These are phyloP conservation scores for Ambrosiella cleistominuta DNA, from an alignment of 2,329 filamentous ascomycete genomes.

Conservation along the genomic window DNA sequence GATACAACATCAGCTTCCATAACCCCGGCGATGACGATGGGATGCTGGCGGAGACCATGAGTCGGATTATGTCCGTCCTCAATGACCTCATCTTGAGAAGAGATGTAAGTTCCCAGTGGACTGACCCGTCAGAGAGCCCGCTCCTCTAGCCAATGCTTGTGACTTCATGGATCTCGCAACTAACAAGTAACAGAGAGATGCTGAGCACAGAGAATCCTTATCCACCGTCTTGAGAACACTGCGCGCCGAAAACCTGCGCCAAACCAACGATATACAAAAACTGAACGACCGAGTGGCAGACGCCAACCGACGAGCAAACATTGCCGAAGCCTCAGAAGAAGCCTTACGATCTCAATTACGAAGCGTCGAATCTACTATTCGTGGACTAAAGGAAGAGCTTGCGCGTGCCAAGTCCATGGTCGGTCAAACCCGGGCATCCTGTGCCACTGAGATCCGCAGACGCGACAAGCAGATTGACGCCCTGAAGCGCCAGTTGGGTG, in stretches of 20 bases:
- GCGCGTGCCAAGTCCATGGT: slow-evolving; percentile 61
- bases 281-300: slow-evolving; percentile 37
- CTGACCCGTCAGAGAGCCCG: background rate
- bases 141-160: background rate
- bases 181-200: slow-evolving; percentile 50
- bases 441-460: slow-evolving; percentile 78
- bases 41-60: slow-evolving; percentile 47
- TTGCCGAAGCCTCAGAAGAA: slow-evolving; percentile 53
- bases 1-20: slow-evolving; percentile 67
- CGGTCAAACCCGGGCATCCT: slow-evolving; percentile 68
- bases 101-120: slow-evolving; percentile 44
- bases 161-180: background rate
- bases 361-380: slow-evolving; percentile 54
- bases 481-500: slow-evolving; percentile 70
- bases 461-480: slow-evolving; percentile 77
- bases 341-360: slow-evolving; percentile 51
- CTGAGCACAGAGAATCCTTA: slow-evolving; percentile 70
- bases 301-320: slow-evolving; percentile 35
- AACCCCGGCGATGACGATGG: slow-evolving; percentile 46
- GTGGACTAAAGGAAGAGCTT: slow-evolving; percentile 70
- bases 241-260: slow-evolving; percentile 56
- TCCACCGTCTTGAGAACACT: slow-evolving; percentile 61
- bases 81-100: slow-evolving; percentile 83
- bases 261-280: slow-evolving; percentile 49
- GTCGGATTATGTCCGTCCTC: slow-evolving; percentile 74